Evolutionary conservation across 208 protist genomes (phyloP).

Genomic region (Acanthamoeba healyi): DNA sequence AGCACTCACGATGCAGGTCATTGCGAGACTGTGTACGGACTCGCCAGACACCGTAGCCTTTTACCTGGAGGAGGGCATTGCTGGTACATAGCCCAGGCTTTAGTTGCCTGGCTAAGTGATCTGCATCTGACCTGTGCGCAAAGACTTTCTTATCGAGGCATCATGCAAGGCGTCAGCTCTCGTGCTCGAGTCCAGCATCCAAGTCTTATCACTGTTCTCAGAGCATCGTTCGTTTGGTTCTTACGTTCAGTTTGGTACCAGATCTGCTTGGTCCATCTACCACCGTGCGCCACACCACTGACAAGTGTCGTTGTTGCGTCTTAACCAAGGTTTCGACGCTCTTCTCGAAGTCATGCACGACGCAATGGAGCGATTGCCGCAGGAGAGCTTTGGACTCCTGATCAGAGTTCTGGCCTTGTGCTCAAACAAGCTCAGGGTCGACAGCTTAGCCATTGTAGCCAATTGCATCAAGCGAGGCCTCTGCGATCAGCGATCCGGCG

Average conservation of each 20-base stretch:
- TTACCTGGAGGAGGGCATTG: neutral
- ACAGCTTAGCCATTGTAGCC: neutral
- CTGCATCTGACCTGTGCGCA: neutral
- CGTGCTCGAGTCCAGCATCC: neutral
- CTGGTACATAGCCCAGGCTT: neutral
- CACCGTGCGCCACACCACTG: too few species aligned
- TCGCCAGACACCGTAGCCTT: neutral
- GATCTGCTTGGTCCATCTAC: neutral
- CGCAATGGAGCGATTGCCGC: neutral
- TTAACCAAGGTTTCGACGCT: neutral
- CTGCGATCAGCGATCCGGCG: neutral
- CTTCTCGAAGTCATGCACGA: neutral
- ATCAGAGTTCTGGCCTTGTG: neutral
- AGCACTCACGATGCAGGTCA: neutral
- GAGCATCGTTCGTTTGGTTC: neutral
- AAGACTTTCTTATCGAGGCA: conserved; percentile 4
- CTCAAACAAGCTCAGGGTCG: neutral
- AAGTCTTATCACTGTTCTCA: neutral
- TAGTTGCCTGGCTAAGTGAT: too few species aligned
- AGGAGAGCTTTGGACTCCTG: neutral
- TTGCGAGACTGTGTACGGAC: neutral
- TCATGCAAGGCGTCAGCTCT: neutral
- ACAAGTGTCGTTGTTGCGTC: too few species aligned
- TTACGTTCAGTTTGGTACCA: conserved; percentile 11
- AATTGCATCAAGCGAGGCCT: neutral